phyloP scores from a whole-genome alignment of 176 grass and related monocot species.

The Ampelocalamus luodianensis region DNA sequence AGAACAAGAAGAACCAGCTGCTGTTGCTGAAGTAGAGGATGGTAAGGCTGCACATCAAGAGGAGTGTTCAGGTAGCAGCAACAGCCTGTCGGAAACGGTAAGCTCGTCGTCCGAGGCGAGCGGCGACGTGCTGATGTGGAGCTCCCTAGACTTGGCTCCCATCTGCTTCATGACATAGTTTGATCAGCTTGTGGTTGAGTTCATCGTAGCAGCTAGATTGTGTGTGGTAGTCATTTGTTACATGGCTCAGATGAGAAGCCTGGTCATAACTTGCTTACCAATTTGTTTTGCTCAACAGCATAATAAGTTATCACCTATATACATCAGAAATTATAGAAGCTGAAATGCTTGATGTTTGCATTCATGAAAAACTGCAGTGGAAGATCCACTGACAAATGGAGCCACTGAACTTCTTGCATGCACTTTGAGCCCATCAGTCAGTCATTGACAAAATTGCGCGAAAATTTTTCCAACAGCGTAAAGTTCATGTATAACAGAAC shows the following conservation, averaged over 20 bases:
- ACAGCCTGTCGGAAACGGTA: background rate
- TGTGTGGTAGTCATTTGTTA: slow-evolving; percentile 29
- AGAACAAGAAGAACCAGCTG: background rate
- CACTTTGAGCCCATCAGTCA: background rate
- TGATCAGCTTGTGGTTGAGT: slow-evolving; percentile 2
- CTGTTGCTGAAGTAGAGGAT: background rate
- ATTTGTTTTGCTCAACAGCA: slow-evolving; percentile 25
- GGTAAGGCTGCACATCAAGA: slow-evolving; percentile 26
- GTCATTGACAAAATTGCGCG: background rate
- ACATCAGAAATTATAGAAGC: background rate
- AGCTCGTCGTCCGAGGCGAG: slow-evolving; percentile 12
- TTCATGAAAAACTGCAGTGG: background rate
- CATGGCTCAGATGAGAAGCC: slow-evolving; percentile 31
- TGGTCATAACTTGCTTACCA: slow-evolving; percentile 24
- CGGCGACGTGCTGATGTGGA: slow-evolving; percentile 59
- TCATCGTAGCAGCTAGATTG: slow-evolving; percentile 21
- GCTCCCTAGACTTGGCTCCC: slow-evolving; percentile 63
- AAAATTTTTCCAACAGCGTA: background rate
- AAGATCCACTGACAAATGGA: background rate
- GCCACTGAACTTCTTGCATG: background rate
- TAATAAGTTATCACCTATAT: slow-evolving; percentile 12
- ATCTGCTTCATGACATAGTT: slow-evolving; percentile 52
- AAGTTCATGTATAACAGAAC: background rate
- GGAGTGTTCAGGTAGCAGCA: slow-evolving; percentile 4
- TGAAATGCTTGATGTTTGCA: background rate